Evolutionary conservation across 208 protist species (phyloP).

Genomic region (Tetramitus jugosus): DNA sequence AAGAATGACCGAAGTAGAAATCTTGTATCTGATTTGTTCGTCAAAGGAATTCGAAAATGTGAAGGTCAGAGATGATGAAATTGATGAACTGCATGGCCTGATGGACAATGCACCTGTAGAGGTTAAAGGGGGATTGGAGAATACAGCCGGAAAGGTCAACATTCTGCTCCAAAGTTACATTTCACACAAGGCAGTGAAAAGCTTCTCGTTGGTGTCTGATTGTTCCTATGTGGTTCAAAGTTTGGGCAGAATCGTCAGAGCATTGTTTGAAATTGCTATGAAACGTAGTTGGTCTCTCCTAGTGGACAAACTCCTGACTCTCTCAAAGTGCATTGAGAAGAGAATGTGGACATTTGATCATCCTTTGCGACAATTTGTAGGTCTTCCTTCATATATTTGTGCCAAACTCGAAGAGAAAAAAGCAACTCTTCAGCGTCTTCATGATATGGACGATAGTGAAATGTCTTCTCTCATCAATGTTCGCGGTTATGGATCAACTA

Average conservation of each 20-base stretch:
- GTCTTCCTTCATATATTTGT: constrained; percentile 58
- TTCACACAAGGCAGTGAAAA: constrained; percentile 65
- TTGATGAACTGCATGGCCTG: constrained; percentile 78
- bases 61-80: constrained; percentile 86
- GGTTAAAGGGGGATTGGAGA: constrained; percentile 55
- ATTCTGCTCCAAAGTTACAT: constrained; percentile 94
- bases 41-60: constrained; percentile 93
- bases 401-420: constrained; percentile 56
- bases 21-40: constrained; percentile 77
- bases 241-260: constrained; percentile 83
- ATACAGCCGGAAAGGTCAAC: constrained; percentile 83
- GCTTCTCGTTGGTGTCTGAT: constrained; percentile 81
- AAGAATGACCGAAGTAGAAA: constrained; percentile 70
- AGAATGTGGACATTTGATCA: constrained; percentile 84
- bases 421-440: constrained; percentile 47
- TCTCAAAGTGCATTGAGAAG: constrained; percentile 83
- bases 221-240: constrained; percentile 91
- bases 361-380: constrained; percentile 59
- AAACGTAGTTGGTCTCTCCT: constrained; percentile 73
- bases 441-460: constrained; percentile 51
- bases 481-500: constrained; percentile 49
- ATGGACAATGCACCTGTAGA: constrained; percentile 55
- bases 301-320: constrained; percentile 67
- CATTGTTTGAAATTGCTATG: constrained; percentile 92
- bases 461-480: constrained; percentile 36